Percentiles rank a stretch among this genome's conserved stretches.
Evolutionary conservation across 306 rosid species (phyloP).

Genomic region (Lathyrus sativus): DNA sequence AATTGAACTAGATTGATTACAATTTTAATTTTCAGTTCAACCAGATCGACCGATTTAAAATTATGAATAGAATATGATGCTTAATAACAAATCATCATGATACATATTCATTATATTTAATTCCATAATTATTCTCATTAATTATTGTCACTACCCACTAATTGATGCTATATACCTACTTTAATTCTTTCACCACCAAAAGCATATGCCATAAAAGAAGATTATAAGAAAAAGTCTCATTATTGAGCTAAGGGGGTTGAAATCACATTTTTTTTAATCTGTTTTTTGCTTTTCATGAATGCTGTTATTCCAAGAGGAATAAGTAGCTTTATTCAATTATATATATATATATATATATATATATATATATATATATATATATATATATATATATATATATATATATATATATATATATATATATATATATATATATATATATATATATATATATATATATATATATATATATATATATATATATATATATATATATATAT

Average conservation of each 20-base stretch:
- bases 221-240: conserved; percentile 28
- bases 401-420: too few relatives aligned
- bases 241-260: conserved; percentile 37
- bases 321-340: conserved; percentile 22
- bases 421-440: too few relatives aligned
- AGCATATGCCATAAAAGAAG: conserved; percentile 31
- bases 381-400: too few relatives aligned
- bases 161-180: conserved; percentile 31
- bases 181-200: conserved; percentile 44
- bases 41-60: too few relatives aligned
- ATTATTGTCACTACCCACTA: conserved; percentile 41
- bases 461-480: too few relatives aligned
- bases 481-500: neutral
- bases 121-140: conserved; percentile 34
- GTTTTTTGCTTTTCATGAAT: conserved; percentile 40
- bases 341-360: too few relatives aligned
- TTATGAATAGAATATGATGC: conserved; percentile 31
- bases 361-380: too few relatives aligned
- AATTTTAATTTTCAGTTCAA: too few relatives aligned
- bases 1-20: too few relatives aligned
- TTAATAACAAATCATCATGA: conserved; percentile 28
- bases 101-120: conserved; percentile 32
- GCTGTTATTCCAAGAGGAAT: conserved; percentile 33
- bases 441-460: too few relatives aligned
- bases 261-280: conserved; percentile 39